Evolutionary conservation across 2,329 filamentous ascomycete species (phyloP).

Genomic region (Cladophialophora carrionii): DNA sequence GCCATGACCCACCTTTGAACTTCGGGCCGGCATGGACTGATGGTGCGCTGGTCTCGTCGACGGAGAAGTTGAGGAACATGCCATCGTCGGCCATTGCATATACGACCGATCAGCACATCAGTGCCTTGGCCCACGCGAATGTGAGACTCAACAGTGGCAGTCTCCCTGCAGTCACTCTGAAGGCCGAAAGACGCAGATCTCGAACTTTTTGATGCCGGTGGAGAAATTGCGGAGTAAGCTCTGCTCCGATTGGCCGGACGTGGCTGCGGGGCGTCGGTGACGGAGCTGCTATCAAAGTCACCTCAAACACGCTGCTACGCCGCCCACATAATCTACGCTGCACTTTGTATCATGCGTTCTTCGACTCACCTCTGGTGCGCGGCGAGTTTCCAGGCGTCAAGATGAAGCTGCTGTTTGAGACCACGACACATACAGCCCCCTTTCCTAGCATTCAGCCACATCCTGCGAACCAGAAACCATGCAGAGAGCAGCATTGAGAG

Average conservation of each 20-base stretch:
- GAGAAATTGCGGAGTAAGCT: conserved; percentile 16
- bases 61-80: conserved; percentile 88
- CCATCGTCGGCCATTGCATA: conserved; percentile 76
- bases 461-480: conserved; percentile 14
- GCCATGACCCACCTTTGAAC: conserved; percentile 92
- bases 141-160: not conserved
- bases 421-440: not conserved
- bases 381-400: conserved; percentile 23
- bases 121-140: not conserved
- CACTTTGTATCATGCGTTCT: conserved; percentile 35
- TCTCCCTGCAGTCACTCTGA: not conserved
- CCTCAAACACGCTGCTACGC: not conserved
- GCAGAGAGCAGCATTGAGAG: conserved; percentile 18
- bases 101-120: not conserved
- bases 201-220: conserved; percentile 17
- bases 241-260: conserved; percentile 28
- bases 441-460: not conserved
- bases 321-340: conserved; percentile 31
- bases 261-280: conserved; percentile 10
- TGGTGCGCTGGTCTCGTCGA: conserved; percentile 67
- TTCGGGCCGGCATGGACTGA: conserved; percentile 56
- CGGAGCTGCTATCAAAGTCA: not conserved
- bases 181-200: not conserved
- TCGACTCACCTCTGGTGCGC: conserved; percentile 23
- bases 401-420: conserved; percentile 25